Evolutionary conservation across 352 stramenopile species (phyloP).

Genomic region (Blastocystis sp.): DNA sequence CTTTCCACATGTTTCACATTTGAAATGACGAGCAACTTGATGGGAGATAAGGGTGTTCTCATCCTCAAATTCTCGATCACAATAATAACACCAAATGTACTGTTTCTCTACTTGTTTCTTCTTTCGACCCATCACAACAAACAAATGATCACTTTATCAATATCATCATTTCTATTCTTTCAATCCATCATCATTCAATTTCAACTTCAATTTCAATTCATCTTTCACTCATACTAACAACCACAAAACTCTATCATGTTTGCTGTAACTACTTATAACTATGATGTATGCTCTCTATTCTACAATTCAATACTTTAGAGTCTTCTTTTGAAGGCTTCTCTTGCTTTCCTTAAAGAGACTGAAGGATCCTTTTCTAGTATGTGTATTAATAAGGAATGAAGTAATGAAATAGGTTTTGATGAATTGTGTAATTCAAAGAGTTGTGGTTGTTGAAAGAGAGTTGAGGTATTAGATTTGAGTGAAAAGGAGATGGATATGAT

Average conservation of each 20-base stretch:
- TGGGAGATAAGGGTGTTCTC: constrained; percentile 63
- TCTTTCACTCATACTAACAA: not conserved
- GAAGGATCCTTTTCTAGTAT: no score
- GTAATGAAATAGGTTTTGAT: no score
- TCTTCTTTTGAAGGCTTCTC: not conserved
- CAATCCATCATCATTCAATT: not conserved
- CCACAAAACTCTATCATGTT: not conserved
- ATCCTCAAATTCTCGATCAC: constrained; percentile 63
- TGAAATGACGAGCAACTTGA: constrained; percentile 62
- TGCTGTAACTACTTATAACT: not conserved
- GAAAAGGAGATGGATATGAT: not conserved
- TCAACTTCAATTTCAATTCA: not conserved
- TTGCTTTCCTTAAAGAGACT: not conserved
- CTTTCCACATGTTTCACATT: constrained; percentile 59
- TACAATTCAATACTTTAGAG: not conserved
- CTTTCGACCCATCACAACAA: constrained; percentile 41
- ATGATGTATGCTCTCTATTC: not conserved
- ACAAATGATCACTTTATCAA: not conserved
- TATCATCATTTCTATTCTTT: not conserved
- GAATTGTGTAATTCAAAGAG: no score
- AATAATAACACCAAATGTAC: constrained; percentile 70
- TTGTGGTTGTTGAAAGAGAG: not conserved
- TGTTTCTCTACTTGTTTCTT: constrained; percentile 61
- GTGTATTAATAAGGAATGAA: no score
- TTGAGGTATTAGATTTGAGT: not conserved